Conservation (phyloP, 768 basidiomycete genomes). For the Melanogaster broomeanus region DNA sequence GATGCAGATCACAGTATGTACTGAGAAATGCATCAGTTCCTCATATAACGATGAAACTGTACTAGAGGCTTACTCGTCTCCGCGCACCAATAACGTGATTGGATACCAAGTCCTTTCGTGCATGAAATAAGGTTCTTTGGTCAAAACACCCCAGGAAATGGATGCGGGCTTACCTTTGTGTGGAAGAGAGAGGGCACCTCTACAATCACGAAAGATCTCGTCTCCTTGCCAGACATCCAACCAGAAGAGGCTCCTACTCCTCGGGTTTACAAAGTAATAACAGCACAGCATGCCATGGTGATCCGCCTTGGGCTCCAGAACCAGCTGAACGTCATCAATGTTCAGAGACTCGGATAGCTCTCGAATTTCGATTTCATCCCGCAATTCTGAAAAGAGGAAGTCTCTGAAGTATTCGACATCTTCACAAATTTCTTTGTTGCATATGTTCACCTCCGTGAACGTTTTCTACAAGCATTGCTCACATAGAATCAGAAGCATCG, state of each 20-base stretch:
- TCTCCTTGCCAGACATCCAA: slow-evolving; percentile 43
- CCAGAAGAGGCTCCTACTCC: slow-evolving; percentile 53
- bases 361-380: slow-evolving; percentile 4
- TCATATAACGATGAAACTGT: neutral
- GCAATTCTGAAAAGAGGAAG: no score
- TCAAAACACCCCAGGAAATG: neutral
- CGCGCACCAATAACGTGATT: slow-evolving; percentile 39
- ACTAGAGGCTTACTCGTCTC: slow-evolving; percentile 4
- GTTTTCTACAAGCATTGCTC: slow-evolving; percentile 42
- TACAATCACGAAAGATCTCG: slow-evolving; percentile 30
- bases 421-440: slow-evolving; percentile 31
- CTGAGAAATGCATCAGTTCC: slow-evolving; percentile 5
- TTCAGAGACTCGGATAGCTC: slow-evolving; percentile 30
- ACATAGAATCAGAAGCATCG: neutral
- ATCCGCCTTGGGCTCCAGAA: slow-evolving; percentile 42
- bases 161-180: slow-evolving; percentile 23
- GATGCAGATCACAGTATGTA: neutral
- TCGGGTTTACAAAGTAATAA: slow-evolving; percentile 58
- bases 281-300: slow-evolving; percentile 24
- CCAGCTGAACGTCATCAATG: slow-evolving; percentile 38
- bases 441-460: slow-evolving; percentile 57
- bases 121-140: neutral
- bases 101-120: slow-evolving; percentile 31
- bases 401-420: slow-evolving; percentile 39
- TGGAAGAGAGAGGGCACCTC: slow-evolving; percentile 12